Evolutionary conservation across 805 yeast species (phyloP), one percentile per base, ranked within the genome.

Genomic region (Candida schatavii): DNA sequence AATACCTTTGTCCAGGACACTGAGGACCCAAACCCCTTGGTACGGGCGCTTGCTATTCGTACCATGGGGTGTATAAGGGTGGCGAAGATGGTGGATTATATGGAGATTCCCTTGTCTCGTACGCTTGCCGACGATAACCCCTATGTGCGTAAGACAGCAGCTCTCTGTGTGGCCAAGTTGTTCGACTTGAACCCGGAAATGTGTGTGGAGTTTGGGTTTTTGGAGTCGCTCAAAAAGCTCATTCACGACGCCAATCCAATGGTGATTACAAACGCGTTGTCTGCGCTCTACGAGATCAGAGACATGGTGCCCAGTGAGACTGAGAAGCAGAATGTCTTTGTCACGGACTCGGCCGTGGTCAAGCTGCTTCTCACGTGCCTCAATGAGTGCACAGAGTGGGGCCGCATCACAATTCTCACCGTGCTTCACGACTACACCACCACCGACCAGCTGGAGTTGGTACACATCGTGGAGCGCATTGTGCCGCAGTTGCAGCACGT

Each of bases 341-440:
- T 55, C 4, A 59, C 77, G 13, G 66, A 70, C 46, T 54, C 57
- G 34, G 72, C 57, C 40, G 68, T 61, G 55, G 70, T 81, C 39
- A 71, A 76, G 43, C 85, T 82, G 59, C 75, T 93, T 46, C 70
- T 93, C 46, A 71, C 81, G 51, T 95, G 97, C 11, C 72, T 93
- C 49, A 91, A 91, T 62, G 99, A 93, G 66, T 91, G 98, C 66
- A 90, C 98, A 0, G 99, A 93, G 67, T 93, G 99, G 99, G 99
- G 99, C 9, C 78, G 99, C 56, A 85, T 93, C 49, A 80, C 97
- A 1, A 86, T 93, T 34, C 72, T 93, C 45, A 79, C 86, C 1
- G 89, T 96, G 1, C 66, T 93, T 48, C 75, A 88, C 5, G 90
- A 84, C 35, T 91, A 83, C 59, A 57, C 69, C 4, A 72, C 95